Evolutionary conservation across 148 eudicot species (phyloP).

Genomic region (Selenicereus undatus): DNA sequence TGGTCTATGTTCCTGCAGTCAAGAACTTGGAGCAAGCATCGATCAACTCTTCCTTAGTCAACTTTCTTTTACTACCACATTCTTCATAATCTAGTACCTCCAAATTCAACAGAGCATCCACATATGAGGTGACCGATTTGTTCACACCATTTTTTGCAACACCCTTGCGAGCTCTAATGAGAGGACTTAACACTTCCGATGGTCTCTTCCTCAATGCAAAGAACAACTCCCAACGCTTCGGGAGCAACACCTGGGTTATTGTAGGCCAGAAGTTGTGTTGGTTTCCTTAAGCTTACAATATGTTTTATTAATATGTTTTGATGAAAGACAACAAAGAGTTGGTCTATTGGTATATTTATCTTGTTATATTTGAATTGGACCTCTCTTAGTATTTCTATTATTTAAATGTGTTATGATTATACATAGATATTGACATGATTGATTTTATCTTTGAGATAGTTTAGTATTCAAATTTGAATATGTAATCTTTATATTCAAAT

Average conservation of each 20-base stretch:
- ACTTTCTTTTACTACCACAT: conserved; percentile 16
- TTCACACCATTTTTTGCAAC: background rate
- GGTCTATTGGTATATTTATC: too few species aligned
- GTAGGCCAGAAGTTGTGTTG: too few species aligned
- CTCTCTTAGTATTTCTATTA: too few species aligned
- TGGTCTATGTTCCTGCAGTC: background rate
- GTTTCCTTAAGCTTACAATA: too few species aligned
- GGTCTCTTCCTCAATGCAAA: conserved; percentile 27
- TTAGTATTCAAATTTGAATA: too few species aligned
- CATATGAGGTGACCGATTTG: conserved; percentile 25
- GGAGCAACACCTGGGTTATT: conserved; percentile 46
- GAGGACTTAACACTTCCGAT: conserved; percentile 37
- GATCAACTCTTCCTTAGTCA: background rate
- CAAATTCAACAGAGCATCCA: conserved; percentile 48
- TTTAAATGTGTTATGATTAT: too few species aligned
- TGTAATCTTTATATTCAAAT: too few species aligned
- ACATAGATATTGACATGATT: too few species aligned
- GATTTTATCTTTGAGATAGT: too few species aligned
- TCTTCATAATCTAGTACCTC: conserved; percentile 40
- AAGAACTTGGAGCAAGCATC: background rate
- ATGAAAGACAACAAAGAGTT: too few species aligned
- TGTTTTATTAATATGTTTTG: too few species aligned
- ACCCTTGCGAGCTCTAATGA: conserved; percentile 29
- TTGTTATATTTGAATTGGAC: too few species aligned
- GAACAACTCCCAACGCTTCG: conserved; percentile 52